Percentiles rank a stretch among this genome's conserved stretches.
phyloP scores from a whole-genome alignment of 805 yeast genomes.

The Cyberlindnera euphorbiiphila region DNA sequence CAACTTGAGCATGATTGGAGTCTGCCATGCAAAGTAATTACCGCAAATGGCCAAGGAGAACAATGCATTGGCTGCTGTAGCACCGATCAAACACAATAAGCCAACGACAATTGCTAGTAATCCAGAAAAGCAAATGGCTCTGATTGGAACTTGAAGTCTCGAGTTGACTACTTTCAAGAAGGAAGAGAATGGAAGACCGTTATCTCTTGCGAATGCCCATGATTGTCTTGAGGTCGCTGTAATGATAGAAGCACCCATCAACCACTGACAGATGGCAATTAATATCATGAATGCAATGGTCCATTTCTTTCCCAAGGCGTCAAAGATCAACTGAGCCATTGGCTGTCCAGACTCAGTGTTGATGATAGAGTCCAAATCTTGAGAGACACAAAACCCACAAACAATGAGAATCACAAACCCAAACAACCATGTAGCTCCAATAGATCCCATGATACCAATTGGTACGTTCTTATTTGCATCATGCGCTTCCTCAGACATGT shows the following conservation, averaged over 20 bases:
- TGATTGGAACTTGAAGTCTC: conserved; percentile 55
- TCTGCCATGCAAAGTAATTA: conserved; percentile 40
- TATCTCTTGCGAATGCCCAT: conserved; percentile 76
- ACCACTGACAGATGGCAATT: conserved; percentile 55
- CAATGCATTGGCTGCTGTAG: conserved; percentile 42
- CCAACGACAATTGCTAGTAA: conserved; percentile 36
- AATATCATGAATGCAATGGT: conserved; percentile 62
- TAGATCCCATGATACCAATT: conserved; percentile 57
- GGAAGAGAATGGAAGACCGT: conserved; percentile 61
- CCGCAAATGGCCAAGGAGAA: conserved; percentile 44
- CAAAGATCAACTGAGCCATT: conserved; percentile 60
- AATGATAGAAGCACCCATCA: conserved; percentile 60
- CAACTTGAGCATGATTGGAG: conserved; percentile 34
- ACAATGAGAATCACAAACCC: conserved; percentile 57
- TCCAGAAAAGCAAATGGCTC: conserved; percentile 53
- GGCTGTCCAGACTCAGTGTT: conserved; percentile 52
- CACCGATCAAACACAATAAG: conserved; percentile 37
- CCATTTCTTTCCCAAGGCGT: conserved; percentile 63
- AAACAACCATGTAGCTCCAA: conserved; percentile 48
- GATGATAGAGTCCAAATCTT: conserved; percentile 4
- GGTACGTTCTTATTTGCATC: conserved; percentile 60
- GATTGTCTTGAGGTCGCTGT: conserved; percentile 65
- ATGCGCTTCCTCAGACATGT: conserved; percentile 66
- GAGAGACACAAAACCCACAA: conserved; percentile 23
- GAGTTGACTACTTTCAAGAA: conserved; percentile 56